Evolutionary conservation across 2,329 filamentous ascomycete genomes (phyloP).

Genomic region (Trichoderma sp.): DNA sequence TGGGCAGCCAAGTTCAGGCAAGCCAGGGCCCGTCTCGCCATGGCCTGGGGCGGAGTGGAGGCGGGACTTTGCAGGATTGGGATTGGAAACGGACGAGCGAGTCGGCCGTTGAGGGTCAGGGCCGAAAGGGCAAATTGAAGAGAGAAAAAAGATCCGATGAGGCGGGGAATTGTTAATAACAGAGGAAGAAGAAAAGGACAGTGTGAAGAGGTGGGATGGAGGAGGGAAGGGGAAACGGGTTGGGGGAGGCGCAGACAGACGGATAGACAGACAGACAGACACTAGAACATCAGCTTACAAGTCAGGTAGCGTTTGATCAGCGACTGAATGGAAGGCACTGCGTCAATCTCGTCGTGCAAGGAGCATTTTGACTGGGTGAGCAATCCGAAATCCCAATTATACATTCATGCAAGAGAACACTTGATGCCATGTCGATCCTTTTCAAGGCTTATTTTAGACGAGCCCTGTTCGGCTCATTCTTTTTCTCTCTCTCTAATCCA

Average conservation of each 20-base stretch:
- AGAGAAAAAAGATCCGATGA: not conserved
- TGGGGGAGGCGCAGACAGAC: not conserved
- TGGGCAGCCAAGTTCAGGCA: conserved; percentile 1
- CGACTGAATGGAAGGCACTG: not conserved
- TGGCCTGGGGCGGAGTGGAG: conserved; percentile 6
- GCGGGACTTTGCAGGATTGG: conserved; percentile 13
- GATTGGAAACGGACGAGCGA: not conserved
- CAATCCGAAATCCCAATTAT: not conserved
- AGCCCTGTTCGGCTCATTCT: not conserved
- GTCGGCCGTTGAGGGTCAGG: not conserved
- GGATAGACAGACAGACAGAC: not conserved
- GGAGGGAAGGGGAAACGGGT: not conserved
- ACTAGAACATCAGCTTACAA: not conserved
- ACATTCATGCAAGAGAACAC: not conserved
- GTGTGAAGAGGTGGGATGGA: not conserved
- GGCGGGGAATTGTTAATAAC: not conserved
- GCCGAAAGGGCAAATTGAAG: not conserved
- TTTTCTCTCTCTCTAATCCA: not conserved
- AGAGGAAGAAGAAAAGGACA: not conserved
- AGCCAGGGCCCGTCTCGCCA: conserved; percentile 12
- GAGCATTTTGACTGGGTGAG: no score
- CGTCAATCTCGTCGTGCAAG: no score
- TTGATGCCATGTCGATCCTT: not conserved
- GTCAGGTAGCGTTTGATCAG: not conserved
- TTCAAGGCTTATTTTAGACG: not conserved